These are phyloP conservation scores for Discostella stelligeroides DNA, from an alignment of 108 stramenopile species.

Conservation along the genomic window DNA sequence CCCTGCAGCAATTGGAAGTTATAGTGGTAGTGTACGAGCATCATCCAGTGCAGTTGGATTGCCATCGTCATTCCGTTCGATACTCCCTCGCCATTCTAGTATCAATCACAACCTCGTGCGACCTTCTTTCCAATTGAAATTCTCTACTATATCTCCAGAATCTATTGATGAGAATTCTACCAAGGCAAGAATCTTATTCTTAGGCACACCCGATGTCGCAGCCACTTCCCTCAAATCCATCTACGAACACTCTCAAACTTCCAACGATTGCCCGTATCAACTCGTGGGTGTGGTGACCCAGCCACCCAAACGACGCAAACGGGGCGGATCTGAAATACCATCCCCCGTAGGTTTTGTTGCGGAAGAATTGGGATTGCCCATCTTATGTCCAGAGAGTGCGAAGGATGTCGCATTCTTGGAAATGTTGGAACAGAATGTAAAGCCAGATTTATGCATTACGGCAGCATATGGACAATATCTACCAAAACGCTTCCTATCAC, in stretches of 20 bases:
- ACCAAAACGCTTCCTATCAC: constrained; percentile 87
- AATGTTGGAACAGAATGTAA: constrained; percentile 57
- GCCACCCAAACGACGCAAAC: constrained; percentile 87
- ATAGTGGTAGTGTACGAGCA: background rate
- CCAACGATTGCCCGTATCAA: constrained; percentile 59
- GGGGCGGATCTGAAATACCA: constrained; percentile 78
- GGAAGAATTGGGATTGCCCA: constrained; percentile 71
- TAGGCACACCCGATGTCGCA: constrained; percentile 97
- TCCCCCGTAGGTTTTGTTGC: constrained; percentile 90
- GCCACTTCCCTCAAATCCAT: constrained; percentile 84
- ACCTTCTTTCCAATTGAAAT: constrained; percentile 9
- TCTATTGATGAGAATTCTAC: background rate
- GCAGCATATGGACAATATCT: constrained; percentile 98
- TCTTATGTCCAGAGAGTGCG: constrained; percentile 89
- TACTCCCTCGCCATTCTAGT: background rate
- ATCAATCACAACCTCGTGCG: background rate
- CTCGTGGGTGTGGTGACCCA: constrained; percentile 93
- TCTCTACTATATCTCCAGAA: constrained; percentile 1
- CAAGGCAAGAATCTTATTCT: constrained; percentile 86
- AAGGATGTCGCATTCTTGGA: constrained; percentile 87
- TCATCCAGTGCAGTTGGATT: background rate
- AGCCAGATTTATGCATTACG: constrained; percentile 96
- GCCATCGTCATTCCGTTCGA: constrained; percentile 4
- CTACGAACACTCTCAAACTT: constrained; percentile 64
- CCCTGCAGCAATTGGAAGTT: background rate